Evolutionary conservation across 257 asterid genomes (phyloP).

Genomic region (Osmanthus fragrans): DNA sequence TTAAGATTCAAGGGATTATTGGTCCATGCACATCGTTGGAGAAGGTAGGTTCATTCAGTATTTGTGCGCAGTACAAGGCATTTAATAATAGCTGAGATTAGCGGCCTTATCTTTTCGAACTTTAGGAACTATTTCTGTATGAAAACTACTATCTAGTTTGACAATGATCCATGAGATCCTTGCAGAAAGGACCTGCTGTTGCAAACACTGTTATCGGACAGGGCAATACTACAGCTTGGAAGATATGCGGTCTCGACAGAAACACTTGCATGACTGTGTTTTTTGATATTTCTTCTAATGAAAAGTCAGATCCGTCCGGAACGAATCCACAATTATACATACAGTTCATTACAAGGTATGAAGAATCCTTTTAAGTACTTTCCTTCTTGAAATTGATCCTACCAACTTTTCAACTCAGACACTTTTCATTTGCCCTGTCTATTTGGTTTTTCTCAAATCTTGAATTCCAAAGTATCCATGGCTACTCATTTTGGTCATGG

Average conservation of each 20-base stretch:
- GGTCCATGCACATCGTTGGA: conserved; percentile 97
- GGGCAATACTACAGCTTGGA: conserved; percentile 98
- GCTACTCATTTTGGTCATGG: not conserved
- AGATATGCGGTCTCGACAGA: conserved; percentile 94
- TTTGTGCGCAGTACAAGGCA: not conserved
- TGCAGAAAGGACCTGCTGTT: conserved; percentile 98
- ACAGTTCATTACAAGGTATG: conserved; percentile 89
- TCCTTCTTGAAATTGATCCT: conserved; percentile 1
- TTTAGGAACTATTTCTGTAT: not conserved
- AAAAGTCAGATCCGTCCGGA: conserved; percentile 83
- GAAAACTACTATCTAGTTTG: conserved; percentile 22
- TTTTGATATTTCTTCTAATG: conserved; percentile 96
- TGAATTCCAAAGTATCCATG: conserved; percentile 2
- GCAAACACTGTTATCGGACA: conserved; percentile 80
- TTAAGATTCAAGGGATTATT: conserved; percentile 90
- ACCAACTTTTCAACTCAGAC: not conserved
- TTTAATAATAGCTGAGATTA: conserved; percentile 18
- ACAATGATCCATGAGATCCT: conserved; percentile 32
- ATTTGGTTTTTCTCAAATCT: conserved; percentile 4
- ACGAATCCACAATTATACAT: conserved; percentile 67
- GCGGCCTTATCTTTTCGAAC: conserved; percentile 1
- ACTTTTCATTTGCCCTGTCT: not conserved
- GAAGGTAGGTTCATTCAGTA: conserved; percentile 58
- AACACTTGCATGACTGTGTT: conserved; percentile 86
- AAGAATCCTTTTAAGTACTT: conserved; percentile 9